Base-by-base conservation (phyloP, 1,284 basidiomycete species). In the Porogramme epimiltina region DNA sequence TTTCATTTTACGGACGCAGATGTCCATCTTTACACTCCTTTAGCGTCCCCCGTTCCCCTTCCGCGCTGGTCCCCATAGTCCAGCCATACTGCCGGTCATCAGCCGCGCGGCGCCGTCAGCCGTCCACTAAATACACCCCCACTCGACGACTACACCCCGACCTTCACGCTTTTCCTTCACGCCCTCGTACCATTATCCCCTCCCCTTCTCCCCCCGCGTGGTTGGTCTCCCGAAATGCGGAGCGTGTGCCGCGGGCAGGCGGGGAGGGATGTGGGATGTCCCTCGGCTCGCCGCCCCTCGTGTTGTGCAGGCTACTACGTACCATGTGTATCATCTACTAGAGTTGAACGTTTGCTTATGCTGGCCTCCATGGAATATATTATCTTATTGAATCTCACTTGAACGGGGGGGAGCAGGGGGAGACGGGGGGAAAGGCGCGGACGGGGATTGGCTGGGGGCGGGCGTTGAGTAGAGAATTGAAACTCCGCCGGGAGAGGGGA, bases 291-390 rank as follows among this genome's bases (percentile, higher is more conserved):
- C 42, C 24, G 24, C 45, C 40, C 49, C 43, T 51, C 47, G 49
- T 57, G 53, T 57, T 60, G 58, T 58, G 59, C 59, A 57, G 60
- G 58, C 55, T 61, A 61, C 55, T 53, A 56, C 60, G 57, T 59
- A 61, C 55, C 51, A 56, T 61, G 57, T 59, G 62, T 64, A 62
- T 61, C 61, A 61, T 64, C 52, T 60, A 60, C 59, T 64, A 62
- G 62, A 59, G 58, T 56, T 47, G 52, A 52, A 41, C 52, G 54
- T 58, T 55, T 64, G 59, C 59, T 61, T 55, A 61, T 57, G 62
- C 56, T 55, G 61, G 59, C 56, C 57, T 64, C 47, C 51, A 56
- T 46, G 61, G 61, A 64, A 64, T 64, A 59, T 51, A 60, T 58
- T 61, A 64, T 64, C 52, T 62, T 62, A 63, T 62, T 62, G 49